These are phyloP conservation scores for Rhazya stricta DNA, from an alignment of 257 asterid genomes.

Conservation along the genomic window DNA sequence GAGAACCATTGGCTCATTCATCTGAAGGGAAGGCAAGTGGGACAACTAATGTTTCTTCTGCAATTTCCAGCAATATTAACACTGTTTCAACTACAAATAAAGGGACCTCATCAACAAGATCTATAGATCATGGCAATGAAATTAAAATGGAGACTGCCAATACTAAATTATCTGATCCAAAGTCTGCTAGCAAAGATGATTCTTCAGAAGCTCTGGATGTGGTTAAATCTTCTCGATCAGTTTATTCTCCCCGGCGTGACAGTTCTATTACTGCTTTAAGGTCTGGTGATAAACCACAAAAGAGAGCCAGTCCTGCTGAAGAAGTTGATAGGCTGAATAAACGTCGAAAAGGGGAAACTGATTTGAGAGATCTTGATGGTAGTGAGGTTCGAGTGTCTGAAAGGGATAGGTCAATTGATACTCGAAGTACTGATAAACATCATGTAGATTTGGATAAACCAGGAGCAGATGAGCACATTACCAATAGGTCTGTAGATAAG, in stretches of 20 bases:
- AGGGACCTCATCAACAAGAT: slow-evolving; percentile 42
- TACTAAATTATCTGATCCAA: slow-evolving; percentile 50
- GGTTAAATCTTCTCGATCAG: slow-evolving; percentile 53
- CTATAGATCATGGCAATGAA: slow-evolving; percentile 51
- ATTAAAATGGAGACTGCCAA: slow-evolving; percentile 41
- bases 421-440: slow-evolving; percentile 48
- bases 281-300: slow-evolving; percentile 64
- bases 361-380: slow-evolving; percentile 60
- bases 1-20: slow-evolving; percentile 22
- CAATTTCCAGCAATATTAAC: slow-evolving; percentile 50
- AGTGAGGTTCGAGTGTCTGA: slow-evolving; percentile 59
- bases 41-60: slow-evolving; percentile 37
- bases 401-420: slow-evolving; percentile 64
- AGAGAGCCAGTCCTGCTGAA: slow-evolving; percentile 78
- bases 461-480: slow-evolving; percentile 57
- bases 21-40: slow-evolving; percentile 32
- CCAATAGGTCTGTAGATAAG: slow-evolving; percentile 51
- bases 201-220: slow-evolving; percentile 48
- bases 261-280: slow-evolving; percentile 38
- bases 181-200: slow-evolving; percentile 60
- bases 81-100: slow-evolving; percentile 39
- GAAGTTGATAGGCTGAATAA: slow-evolving; percentile 77
- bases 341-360: slow-evolving; percentile 82
- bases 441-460: slow-evolving; percentile 50
- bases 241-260: slow-evolving; percentile 79